Evolutionary conservation across 345 rosid species (phyloP), one percentile per base, ranked within the genome.

Genomic region (Hibiscus syriacus): DNA sequence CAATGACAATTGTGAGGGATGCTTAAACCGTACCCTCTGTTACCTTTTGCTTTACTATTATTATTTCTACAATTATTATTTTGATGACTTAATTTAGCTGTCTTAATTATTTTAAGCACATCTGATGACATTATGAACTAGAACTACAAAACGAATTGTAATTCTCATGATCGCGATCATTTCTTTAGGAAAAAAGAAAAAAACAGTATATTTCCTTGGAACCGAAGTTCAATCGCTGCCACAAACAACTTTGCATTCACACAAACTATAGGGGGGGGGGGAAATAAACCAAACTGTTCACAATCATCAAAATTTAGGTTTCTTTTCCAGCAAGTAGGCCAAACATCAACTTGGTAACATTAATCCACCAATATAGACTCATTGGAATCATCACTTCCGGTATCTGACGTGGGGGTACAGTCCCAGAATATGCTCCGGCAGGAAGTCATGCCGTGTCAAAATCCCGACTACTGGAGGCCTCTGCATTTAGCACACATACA

Each of bases 381-480:
- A n/a, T n/a, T 39, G 2, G 45, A 49, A 49, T 25, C 20, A 50
- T 76, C 72, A 83, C 75, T 73, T 82, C 70, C 68, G 82, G 48
- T 76, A 71, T 27, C 72, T 72, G 58, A 84, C 4, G 55, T 83
- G 80, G 20, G 97, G 97, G 77, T 85, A 81, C 22, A 89, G 85
- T 72, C 94, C 92, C 55, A 86, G 54, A 1, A 93, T 72, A 68
- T 90, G 99, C 74, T 90, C 96, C 0, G 87, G 91, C 86, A 87
- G 81, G 79, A 93, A 93, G 72, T 93, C 99, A 23, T 93, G 99
- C 79, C 99, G 71, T 0, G 99, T 93, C 48, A 93, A 72, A 46
- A 93, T 89, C 39, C 97, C 99, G 7, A 87, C 95, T n/a, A 93
- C 77, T 0, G 97, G 96, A 5, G 96, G 96, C 78, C 92, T 82